Conservation (phyloP, 169 alveolate species). For the Ichthyophthirius multifiliis region DNA sequence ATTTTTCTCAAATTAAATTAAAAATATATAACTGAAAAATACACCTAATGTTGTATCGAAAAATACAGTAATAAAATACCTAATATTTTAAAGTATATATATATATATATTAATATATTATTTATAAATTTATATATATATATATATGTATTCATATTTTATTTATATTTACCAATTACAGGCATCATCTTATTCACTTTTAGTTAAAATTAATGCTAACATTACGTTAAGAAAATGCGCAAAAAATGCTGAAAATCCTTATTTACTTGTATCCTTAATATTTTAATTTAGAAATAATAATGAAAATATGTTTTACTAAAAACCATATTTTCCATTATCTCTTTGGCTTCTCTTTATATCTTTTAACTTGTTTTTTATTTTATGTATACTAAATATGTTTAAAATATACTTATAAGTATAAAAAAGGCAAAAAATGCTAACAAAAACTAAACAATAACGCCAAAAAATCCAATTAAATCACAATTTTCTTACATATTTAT, state of each 20-base stretch:
- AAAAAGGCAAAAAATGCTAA: background rate
- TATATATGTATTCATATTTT: background rate
- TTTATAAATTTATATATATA: background rate
- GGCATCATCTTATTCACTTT: background rate
- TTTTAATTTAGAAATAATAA: background rate
- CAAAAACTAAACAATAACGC: background rate
- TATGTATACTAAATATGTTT: no score
- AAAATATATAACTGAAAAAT: background rate
- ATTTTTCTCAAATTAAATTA: background rate
- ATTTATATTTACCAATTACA: background rate
- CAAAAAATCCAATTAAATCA: background rate
- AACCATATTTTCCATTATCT: constrained; percentile 9
- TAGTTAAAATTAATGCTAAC: background rate
- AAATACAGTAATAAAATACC: background rate
- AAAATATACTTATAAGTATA: background rate
- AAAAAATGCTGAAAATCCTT: background rate
- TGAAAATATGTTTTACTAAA: background rate
- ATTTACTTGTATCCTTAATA: background rate
- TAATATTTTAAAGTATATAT: no score
- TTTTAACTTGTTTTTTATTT: background rate
- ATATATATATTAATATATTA: background rate
- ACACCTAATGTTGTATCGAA: background rate
- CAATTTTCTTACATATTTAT: background rate
- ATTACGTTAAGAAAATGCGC: background rate
- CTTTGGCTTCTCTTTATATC: background rate